Base-by-base conservation (phyloP, 2,329 filamentous ascomycete species). In the Aureobasidium sp. region DNA sequence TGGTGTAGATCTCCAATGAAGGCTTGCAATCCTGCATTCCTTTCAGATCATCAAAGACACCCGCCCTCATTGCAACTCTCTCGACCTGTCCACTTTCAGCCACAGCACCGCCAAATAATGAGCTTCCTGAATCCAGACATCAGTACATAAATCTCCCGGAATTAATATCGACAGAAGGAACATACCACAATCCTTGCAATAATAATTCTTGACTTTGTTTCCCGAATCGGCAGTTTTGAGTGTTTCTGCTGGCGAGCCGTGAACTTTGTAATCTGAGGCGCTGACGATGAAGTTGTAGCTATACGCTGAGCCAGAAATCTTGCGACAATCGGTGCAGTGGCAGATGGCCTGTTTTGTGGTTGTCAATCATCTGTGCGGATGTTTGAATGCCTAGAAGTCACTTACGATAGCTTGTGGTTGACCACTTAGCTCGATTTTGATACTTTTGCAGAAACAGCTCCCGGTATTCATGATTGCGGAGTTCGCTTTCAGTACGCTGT, bases 181-280 rank as follows among this genome's bases (percentile, higher is more conserved):
- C 41, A 75, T 79, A 8, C 84, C 84, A 66, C 84, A 87, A 64
- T 84, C 79, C 26, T 75, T 77, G 67, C 84, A 87, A 75, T 87
- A 86, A 71, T 80, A 72, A 58, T 79, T 80, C 4, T 77, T 82
- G 65, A 86, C 78, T 4, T 71, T 71, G 42, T 82, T 81, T 27
- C 84, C 84, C 15, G 74, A 77, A 66, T 84, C 81, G 27, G 79
- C 80, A 17, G 65, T 77, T 67, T 79, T 80, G 59, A 75, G 70
- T 68, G 78, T 75, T 20, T 73, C 70, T 72, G 84, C 85, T 12
- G 82, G 78, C 2, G 70, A 77, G 29, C 83, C 84, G 5, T 68
- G 71, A 41, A 82, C 56, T 64, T 77, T 76, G 72, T 83, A 80
- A 27, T 70, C 71, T 5, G 75, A 68, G 4, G 69, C 72, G 0